Conservation (phyloP, 108 stramenopile genomes). For the Bacterosira constricta region DNA sequence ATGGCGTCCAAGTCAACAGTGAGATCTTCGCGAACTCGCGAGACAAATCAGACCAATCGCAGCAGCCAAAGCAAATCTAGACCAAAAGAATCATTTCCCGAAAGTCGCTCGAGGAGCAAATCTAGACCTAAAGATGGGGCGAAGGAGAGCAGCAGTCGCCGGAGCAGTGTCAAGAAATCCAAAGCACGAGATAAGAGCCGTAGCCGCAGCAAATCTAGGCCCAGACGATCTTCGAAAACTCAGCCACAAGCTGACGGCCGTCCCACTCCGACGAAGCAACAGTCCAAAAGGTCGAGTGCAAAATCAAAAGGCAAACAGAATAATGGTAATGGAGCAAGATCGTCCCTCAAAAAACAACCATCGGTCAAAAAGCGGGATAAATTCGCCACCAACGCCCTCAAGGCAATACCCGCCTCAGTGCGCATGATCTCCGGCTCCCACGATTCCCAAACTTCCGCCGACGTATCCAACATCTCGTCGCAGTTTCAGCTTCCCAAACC, state of each 20-base stretch:
- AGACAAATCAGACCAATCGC: no score
- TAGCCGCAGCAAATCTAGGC: conserved; percentile 27
- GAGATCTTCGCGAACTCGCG: no score
- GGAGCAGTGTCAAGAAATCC: neutral
- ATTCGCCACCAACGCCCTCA: conserved; percentile 44
- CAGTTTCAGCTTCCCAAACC: conserved; percentile 28
- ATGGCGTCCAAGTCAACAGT: no score
- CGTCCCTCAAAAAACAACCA: neutral
- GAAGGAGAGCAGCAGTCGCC: neutral
- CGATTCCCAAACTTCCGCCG: conserved; percentile 86
- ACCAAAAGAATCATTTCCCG: neutral
- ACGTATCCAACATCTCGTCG: conserved; percentile 72
- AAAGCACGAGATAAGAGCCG: conserved; percentile 4
- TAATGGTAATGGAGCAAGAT: neutral
- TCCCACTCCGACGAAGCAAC: neutral
- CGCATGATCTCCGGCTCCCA: conserved; percentile 90
- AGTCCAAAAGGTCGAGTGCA: neutral
- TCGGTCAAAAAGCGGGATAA: conserved; percentile 35
- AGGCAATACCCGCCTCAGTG: conserved; percentile 74
- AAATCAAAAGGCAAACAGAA: conserved; percentile 12
- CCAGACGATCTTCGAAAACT: neutral
- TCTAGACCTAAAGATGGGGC: conserved; percentile 16
- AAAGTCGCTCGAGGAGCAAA: conserved; percentile 22
- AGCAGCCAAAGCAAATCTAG: no score
- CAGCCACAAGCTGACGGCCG: no score